Evolutionary conservation across 352 stramenopile genomes (phyloP), one percentile per base, ranked within the genome.

Genomic region (Pythium sukuiense): DNA sequence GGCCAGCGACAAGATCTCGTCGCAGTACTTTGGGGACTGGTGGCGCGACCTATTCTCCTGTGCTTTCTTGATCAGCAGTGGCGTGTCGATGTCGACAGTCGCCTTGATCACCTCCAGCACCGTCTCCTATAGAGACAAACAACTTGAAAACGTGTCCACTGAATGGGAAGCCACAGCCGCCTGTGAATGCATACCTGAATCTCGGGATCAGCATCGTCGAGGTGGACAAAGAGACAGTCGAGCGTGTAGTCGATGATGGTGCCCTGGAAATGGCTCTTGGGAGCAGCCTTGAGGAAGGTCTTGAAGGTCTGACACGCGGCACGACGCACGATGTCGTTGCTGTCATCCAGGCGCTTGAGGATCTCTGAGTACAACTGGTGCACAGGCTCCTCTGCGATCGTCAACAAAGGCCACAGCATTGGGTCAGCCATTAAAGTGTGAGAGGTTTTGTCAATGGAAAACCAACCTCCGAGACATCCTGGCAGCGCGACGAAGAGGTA

Each of bases 301-400:
- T 70, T 81, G 67, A 97, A 94, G 24, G 91, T 96, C 50, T 90
- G 79, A 67, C 92, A 98, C 6, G 88, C 88, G 8, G 86, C 81
- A 59, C 88, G 90, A 55, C 92, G 88, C 55, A 98, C 92, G 20
- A 80, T 86, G 61, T 98, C 90, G 64, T 94, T 96, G 67, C 88
- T 96, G 71, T 98, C 92, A 59, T 98, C 92, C 20, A 98, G 76
- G 3, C 90, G 89, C 76, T 98, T 98, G 53, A 98, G 75, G 55
- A 98, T 92, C 33, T 98, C 92, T 9, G 92, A 81, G 66, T 97
- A 97, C 8, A 98, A 76, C 32, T 97, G 85, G 71, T 95, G 82
- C 50, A 97, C 89, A 14, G 90, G 88, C 62, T 97, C 90, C 77
- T 96, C 88, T 93, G 63, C 59, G 6, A 37, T 37, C 20, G 27